Evolutionary conservation across 2,329 filamentous ascomycete genomes (phyloP).

Genomic region (Ceratocystis ficicola): DNA sequence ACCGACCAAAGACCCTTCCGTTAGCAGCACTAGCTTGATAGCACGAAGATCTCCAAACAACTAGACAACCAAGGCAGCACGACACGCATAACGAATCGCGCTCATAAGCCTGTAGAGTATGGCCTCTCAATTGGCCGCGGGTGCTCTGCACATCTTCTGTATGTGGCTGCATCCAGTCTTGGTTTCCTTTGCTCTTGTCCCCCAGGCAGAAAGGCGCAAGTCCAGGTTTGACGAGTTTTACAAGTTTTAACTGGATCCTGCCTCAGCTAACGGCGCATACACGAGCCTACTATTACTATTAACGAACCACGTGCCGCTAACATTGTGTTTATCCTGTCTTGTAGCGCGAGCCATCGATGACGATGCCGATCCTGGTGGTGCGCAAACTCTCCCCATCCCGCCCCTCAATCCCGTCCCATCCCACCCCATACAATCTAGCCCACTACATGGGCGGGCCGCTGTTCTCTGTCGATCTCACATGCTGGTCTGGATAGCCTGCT

Average conservation of each 20-base stretch:
- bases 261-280: background rate
- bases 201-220: background rate
- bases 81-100: background rate
- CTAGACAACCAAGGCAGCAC: background rate
- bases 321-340: slow-evolving; percentile 9
- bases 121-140: slow-evolving; percentile 21
- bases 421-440: background rate
- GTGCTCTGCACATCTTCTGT: slow-evolving; percentile 23
- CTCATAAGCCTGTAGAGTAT: slow-evolving; percentile 6
- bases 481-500: background rate
- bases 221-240: background rate
- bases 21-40: background rate
- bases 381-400: slow-evolving; percentile 11
- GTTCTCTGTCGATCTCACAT: background rate
- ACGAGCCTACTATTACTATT: no score
- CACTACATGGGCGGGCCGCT: background rate
- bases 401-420: slow-evolving; percentile 23
- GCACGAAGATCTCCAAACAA: background rate
- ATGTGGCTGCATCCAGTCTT: slow-evolving; percentile 11
- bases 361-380: slow-evolving; percentile 24
- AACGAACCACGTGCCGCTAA: slow-evolving; percentile 12
- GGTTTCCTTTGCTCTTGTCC: background rate
- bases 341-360: slow-evolving; percentile 23
- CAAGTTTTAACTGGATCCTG: background rate
- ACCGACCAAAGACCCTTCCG: background rate